Evolutionary conservation across 2,329 filamentous ascomycete species (phyloP), one percentile per base, ranked within the genome.

Genomic region (Trichoderma aggressivum): DNA sequence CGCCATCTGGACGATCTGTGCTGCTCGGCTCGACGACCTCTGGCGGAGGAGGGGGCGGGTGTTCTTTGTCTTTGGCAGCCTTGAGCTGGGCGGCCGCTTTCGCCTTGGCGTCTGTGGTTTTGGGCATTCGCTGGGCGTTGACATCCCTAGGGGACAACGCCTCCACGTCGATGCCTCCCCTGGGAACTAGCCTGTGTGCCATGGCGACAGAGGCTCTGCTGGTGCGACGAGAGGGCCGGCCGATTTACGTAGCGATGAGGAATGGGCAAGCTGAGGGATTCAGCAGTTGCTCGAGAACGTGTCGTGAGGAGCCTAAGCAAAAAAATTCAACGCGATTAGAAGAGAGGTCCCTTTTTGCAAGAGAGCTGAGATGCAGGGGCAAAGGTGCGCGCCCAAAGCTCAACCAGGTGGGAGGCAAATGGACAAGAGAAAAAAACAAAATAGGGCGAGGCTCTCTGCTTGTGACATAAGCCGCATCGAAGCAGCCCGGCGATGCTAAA

Each of bases 1-100:
- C 88, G 68, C 92, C 92, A 82, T 90, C 85, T 70, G 86, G 88
- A 68, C 91, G 90, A 79, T 94, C 91, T 69, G 85, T 83, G 77
- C 91, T 92, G 60, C 91, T 85, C 24, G 89, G 89, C 79, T 91
- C 89, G 26, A 82, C 80, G 59, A 91, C 86, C 73, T 88, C 82
- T 11, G 84, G 77, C 16, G 89, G 89, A n/a, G 89, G 89, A 36
- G 89, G 88, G 18, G 88, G 86, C 53, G 89, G 89, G 73, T 90
- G 89, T 74, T 91, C 89, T 79, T 91, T 91, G 75, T 91, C 88
- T 75, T 87, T 90, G 78, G 80, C 83, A 67, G 88, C 82, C 80
- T 85, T 89, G 74, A 85, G 81, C 76, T 86, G 86, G 30, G 84
- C 85, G 47, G 82, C 82, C 11, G 85, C 81, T 79, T 86, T 87